Conservation (phyloP, 768 basidiomycete species). For the Inosperma sp. region DNA sequence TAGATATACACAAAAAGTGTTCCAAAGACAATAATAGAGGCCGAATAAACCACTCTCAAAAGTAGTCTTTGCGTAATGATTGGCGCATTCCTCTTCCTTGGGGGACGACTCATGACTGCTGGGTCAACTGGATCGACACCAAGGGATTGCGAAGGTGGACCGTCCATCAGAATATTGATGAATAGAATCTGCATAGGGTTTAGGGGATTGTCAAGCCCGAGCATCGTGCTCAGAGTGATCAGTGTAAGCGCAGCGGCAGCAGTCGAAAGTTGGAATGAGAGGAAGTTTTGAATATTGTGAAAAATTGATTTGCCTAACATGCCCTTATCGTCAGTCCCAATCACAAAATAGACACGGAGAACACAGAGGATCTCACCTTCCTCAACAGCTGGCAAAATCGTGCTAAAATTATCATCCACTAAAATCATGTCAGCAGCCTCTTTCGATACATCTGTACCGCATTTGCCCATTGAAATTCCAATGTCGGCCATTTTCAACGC, state of each 20-base stretch:
- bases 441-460: slow-evolving; percentile 98
- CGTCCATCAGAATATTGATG: slow-evolving; percentile 99
- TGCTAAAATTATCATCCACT: slow-evolving; percentile 95
- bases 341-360: slow-evolving; percentile 9
- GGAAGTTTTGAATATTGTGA: slow-evolving; percentile 98
- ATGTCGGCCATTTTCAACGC: slow-evolving; percentile 98
- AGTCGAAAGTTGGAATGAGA: slow-evolving; percentile 95
- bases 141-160: slow-evolving; percentile 90
- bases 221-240: slow-evolving; percentile 89
- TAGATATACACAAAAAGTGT: slow-evolving; percentile 84
- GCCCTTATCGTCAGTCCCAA: slow-evolving; percentile 7
- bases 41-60: slow-evolving; percentile 85
- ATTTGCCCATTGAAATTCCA: slow-evolving; percentile 96
- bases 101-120: slow-evolving; percentile 87
- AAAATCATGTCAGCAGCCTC: slow-evolving; percentile 97
- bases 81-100: slow-evolving; percentile 87
- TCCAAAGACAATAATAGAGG: slow-evolving; percentile 84
- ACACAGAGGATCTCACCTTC: slow-evolving; percentile 54
- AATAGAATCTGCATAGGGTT: slow-evolving; percentile 99
- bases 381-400: slow-evolving; percentile 90
- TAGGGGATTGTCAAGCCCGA: slow-evolving; percentile 85
- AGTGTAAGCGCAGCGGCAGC: slow-evolving; percentile 95
- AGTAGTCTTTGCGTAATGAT: slow-evolving; percentile 75
- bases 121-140: slow-evolving; percentile 96
- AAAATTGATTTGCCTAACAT: slow-evolving; percentile 88